Conservation (phyloP, 352 stramenopile genomes). For the Phytophthora pisi region DNA sequence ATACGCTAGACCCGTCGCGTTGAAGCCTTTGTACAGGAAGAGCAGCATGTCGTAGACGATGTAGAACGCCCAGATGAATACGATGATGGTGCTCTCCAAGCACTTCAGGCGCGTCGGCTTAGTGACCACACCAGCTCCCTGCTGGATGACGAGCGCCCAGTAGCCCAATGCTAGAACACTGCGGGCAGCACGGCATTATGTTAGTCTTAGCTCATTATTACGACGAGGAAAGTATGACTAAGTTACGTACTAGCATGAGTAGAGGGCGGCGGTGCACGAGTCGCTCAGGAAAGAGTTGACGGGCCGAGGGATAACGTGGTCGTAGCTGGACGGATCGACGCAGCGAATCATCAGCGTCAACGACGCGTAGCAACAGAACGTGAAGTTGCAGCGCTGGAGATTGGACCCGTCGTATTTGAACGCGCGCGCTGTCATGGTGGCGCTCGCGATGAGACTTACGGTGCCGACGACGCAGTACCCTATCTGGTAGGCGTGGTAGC, state of each 20-base stretch:
- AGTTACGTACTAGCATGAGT: slow-evolving; percentile 37
- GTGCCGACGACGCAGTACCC: slow-evolving; percentile 24
- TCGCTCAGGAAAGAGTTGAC: slow-evolving; percentile 35
- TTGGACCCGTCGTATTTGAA: slow-evolving; percentile 31
- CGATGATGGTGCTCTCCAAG: slow-evolving; percentile 28
- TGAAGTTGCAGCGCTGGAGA: slow-evolving; percentile 34
- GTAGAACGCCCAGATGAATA: slow-evolving; percentile 34
- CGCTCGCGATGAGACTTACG: slow-evolving; percentile 13
- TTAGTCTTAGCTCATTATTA: neutral
- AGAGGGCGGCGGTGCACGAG: slow-evolving; percentile 40
- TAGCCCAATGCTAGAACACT: slow-evolving; percentile 36
- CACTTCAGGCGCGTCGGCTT: slow-evolving; percentile 20
- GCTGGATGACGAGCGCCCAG: slow-evolving; percentile 41
- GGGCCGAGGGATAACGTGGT: slow-evolving; percentile 31
- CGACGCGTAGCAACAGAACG: slow-evolving; percentile 33
- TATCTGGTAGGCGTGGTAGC: slow-evolving; percentile 26
- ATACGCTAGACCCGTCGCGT: slow-evolving; percentile 25
- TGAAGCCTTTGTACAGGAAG: slow-evolving; percentile 42
- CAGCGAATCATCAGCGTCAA: slow-evolving; percentile 36
- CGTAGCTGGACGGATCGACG: slow-evolving; percentile 35
- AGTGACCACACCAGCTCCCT: slow-evolving; percentile 21
- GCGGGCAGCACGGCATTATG: neutral
- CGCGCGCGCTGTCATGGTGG: slow-evolving; percentile 18
- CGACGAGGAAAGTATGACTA: neutral
- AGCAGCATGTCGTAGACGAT: slow-evolving; percentile 31